Percentiles rank a stretch among this genome's conserved stretches.
These are phyloP conservation scores for Zoysia matrella DNA, from an alignment of 202 grass and related monocot genomes.

Conservation along the genomic window DNA sequence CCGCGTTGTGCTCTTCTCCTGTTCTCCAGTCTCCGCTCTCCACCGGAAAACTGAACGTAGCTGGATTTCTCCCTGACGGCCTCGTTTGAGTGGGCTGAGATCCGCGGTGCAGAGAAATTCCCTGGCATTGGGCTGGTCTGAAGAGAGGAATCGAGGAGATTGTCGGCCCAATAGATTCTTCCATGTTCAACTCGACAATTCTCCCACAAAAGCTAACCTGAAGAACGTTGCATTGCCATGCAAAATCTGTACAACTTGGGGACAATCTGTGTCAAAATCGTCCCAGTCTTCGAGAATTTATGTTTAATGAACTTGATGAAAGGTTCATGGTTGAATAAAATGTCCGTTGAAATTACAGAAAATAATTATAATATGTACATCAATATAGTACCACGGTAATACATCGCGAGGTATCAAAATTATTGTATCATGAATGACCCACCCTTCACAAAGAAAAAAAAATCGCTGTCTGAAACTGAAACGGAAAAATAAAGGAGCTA, in stretches of 20 bases:
- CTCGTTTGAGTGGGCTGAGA: background rate
- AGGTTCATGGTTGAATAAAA: too few relatives aligned
- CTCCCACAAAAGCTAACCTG: background rate
- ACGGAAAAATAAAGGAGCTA: background rate
- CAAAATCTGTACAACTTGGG: background rate
- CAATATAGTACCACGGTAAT: too few relatives aligned
- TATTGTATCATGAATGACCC: background rate
- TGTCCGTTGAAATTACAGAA: too few relatives aligned
- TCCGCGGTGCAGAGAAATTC: background rate
- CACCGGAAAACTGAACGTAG: background rate
- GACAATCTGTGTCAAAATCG: background rate
- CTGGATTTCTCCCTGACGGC: background rate
- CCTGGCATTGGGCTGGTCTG: background rate
- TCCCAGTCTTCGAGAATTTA: background rate
- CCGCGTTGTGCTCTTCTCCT: slow-evolving; percentile 22
- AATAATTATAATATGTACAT: too few relatives aligned
- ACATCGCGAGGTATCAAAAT: background rate
- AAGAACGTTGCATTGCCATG: background rate
- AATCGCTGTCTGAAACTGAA: background rate
- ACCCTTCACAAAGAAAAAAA: background rate
- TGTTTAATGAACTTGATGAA: background rate
- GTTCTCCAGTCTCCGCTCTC: too few relatives aligned
- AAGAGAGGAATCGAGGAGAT: too few relatives aligned
- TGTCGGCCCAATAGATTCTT: background rate
- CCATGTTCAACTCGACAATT: too few relatives aligned